phyloP scores from a whole-genome alignment of 768 basidiomycete genomes.

The Holtermannia corniformis region DNA sequence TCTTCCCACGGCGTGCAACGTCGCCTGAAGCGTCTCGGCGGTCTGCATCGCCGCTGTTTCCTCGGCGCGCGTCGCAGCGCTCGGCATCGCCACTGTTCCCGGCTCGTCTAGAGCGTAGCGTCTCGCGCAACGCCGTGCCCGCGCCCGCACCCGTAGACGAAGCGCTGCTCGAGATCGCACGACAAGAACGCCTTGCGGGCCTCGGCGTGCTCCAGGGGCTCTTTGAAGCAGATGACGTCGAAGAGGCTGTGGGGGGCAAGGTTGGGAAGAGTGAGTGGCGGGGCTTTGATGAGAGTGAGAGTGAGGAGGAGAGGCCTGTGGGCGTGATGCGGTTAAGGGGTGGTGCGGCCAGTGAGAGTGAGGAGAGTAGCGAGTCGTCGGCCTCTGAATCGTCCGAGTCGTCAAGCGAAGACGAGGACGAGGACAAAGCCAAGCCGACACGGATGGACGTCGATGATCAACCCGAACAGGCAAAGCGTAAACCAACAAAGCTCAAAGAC shows the following conservation, averaged over 20 bases:
- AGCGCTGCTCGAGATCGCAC: slow-evolving; percentile 3
- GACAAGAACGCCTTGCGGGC: slow-evolving; percentile 6
- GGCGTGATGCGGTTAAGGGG: slow-evolving; percentile 3
- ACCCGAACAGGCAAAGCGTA: slow-evolving; percentile 2
- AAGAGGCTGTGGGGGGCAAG: background rate
- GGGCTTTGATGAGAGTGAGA: slow-evolving; percentile 11
- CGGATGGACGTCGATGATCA: slow-evolving; percentile 1
- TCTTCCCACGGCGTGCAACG: background rate
- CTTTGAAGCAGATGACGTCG: background rate
- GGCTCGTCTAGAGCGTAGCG: background rate
- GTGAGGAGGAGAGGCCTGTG: slow-evolving; percentile 1
- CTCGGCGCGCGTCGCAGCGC: background rate
- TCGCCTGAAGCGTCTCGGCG: background rate
- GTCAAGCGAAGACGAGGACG: background rate
- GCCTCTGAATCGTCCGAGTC: background rate
- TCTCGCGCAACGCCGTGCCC: no score
- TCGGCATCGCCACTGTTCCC: slow-evolving; percentile 6
- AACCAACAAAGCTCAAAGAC: slow-evolving; percentile 14
- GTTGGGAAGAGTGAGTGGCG: slow-evolving; percentile 7
- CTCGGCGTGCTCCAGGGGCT: slow-evolving; percentile 7
- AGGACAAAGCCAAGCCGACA: background rate
- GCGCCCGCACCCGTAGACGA: slow-evolving; percentile 2
- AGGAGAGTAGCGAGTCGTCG: background rate
- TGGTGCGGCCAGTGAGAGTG: slow-evolving; percentile 5
- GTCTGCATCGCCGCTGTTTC: background rate